A percentile compares a stretch with the other conserved stretches of the same genome.
Conservation (phyloP, 106 monocot species). For the Triglochin maritima region DNA sequence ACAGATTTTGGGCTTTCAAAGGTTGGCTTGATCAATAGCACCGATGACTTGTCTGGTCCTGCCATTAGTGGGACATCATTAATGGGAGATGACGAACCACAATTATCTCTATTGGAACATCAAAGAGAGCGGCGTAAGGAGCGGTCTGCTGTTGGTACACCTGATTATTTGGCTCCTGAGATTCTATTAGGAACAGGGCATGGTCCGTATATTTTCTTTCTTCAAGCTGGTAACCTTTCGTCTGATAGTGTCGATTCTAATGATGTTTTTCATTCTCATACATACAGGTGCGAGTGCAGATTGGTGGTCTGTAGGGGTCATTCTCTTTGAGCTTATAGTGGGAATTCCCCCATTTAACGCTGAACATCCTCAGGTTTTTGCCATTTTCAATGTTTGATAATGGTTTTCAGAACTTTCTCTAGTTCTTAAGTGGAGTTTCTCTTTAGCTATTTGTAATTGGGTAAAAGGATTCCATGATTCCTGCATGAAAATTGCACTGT, state of each 20-base stretch:
- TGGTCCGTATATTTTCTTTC: conserved; percentile 37
- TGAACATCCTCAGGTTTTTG: conserved; percentile 85
- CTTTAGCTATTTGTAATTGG: no score
- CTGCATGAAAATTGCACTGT: no score
- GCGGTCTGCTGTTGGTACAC: conserved; percentile 98
- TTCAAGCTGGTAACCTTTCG: not conserved
- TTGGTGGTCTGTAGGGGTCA: conserved; percentile 99
- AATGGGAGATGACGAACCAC: conserved; percentile 90
- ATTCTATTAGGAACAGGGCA: conserved; percentile 95
- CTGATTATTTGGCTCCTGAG: conserved; percentile 99
- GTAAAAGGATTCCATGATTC: no score
- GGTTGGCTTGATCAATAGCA: conserved; percentile 98
- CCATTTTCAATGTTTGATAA: not conserved
- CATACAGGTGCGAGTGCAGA: conserved; percentile 85
- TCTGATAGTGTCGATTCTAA: not conserved
- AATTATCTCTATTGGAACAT: conserved; percentile 58
- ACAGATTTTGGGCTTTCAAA: conserved; percentile 99
- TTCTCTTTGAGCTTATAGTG: conserved; percentile 97
- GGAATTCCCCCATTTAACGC: conserved; percentile 99
- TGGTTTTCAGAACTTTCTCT: not conserved
- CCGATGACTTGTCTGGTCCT: conserved; percentile 95
- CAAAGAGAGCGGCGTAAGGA: conserved; percentile 76
- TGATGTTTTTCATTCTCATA: not conserved
- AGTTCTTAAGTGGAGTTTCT: not conserved
- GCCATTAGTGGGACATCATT: conserved; percentile 76